Evolutionary conservation across 2,329 filamentous ascomycete genomes (phyloP), one percentile per base, ranked within the genome.

Genomic region (Alternaria ethzedia): DNA sequence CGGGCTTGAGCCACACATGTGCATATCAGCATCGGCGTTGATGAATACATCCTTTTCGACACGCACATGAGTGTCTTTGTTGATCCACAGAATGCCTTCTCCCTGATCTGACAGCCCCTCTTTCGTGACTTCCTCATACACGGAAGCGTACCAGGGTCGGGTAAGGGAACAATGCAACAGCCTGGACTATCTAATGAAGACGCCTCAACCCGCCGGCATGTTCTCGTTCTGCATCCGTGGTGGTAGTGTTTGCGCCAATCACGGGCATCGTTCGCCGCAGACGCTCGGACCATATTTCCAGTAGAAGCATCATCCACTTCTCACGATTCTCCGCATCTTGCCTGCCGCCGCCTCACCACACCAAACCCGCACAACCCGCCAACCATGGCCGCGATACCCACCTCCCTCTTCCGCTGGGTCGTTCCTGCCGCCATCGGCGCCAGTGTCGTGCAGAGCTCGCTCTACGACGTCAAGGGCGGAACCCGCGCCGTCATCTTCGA

Each of bases 401-500:
- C 70, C 54, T 76, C 76, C n/a, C 70, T 79, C 56, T 79, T 79
- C 70, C 76, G 77, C 61, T 86, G 86, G 80, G 92, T 92, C 67
- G 83, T 97, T 57, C 94, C 95, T 50, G 86, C 88, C 61, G 89
- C 91, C 64, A 81, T 92, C 71, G 92, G 86, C 72, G 84, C 88
- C 72, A 86, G 88, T 60, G 76, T 95, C 64, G 84, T 88, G 70
- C 90, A 94, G 81, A 87, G 92, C 70, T 93, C 94, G 63, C 88
- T 99, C 67, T 99, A 97, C 89, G 96, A 99, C 82, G 96, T 99
- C 79, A 94, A 93, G 81, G 96, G 96, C 79, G 96, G 96, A 75
- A 91, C 91, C 68, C 90, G 96, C 77, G 96, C 96, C 66, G 94
- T 99, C 83, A 99, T 99, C 85, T 99, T 99, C 86, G 96, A 99